phyloP scores from a whole-genome alignment of 495 filamentous ascomycete genomes.

The Daldinia loculata region DNA sequence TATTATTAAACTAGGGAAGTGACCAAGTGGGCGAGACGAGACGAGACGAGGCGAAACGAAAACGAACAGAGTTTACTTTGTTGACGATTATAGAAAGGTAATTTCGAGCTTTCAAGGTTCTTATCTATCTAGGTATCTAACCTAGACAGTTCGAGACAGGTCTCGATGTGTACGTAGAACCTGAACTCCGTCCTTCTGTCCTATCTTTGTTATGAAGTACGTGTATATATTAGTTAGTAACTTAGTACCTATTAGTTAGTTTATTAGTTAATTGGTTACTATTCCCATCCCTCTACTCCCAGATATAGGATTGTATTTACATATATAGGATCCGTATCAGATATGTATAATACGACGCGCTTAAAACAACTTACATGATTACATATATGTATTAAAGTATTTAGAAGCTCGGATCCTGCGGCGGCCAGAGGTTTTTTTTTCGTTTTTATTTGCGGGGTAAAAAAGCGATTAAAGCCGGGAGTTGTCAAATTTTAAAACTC shows the following conservation, averaged over 20 bases:
- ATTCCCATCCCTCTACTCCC: too few relatives aligned
- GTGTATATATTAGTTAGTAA: too few relatives aligned
- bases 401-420: slow-evolving; percentile 29
- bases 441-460: slow-evolving; percentile 36
- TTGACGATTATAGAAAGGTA: neutral
- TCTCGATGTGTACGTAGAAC: neutral
- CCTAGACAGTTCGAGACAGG: neutral
- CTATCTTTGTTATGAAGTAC: neutral
- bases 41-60: neutral
- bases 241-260: too few relatives aligned
- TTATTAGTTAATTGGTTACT: too few relatives aligned
- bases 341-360: neutral
- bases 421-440: slow-evolving; percentile 1
- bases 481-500: slow-evolving; percentile 38
- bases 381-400: neutral
- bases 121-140: too few relatives aligned
- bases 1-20: slow-evolving; percentile 11
- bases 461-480: slow-evolving; percentile 38
- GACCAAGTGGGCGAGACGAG: neutral
- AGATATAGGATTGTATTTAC: neutral
- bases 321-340: slow-evolving; percentile 1
- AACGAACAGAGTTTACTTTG: neutral
- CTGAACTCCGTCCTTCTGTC: neutral
- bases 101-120: neutral
- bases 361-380: neutral